Evolutionary conservation across 2,329 filamentous ascomycete species (phyloP).

Genomic region (Claviceps purpurea): DNA sequence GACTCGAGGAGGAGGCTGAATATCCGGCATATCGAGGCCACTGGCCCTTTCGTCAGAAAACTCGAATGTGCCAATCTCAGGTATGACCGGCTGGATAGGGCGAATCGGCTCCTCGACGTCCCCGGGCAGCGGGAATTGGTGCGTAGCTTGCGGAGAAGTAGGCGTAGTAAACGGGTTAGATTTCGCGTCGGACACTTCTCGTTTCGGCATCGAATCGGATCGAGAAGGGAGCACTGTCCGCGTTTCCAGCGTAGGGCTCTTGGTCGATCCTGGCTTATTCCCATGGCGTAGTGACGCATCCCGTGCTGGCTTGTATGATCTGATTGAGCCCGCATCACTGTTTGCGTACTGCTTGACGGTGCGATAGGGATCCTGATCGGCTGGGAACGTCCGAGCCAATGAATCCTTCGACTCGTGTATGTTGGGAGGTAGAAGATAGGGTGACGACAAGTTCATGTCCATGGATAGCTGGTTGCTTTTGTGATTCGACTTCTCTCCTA

Average conservation of each 20-base stretch:
- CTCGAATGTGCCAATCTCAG: constrained; percentile 24
- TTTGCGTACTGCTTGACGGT: constrained; percentile 42
- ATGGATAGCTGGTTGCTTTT: constrained; percentile 48
- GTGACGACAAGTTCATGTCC: constrained; percentile 64
- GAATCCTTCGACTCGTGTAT: constrained; percentile 71
- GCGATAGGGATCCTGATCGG: constrained; percentile 76
- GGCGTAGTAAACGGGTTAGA: constrained; percentile 24
- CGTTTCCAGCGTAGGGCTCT: constrained; percentile 10
- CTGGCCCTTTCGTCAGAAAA: constrained; percentile 15
- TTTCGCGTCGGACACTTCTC: constrained; percentile 20
- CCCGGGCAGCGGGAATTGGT: constrained; percentile 8
- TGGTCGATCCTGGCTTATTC: constrained; percentile 21
- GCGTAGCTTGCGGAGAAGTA: constrained; percentile 16
- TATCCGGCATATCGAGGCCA: constrained; percentile 13
- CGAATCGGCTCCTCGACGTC: constrained; percentile 15
- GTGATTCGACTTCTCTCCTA: constrained; percentile 41
- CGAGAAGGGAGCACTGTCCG: constrained; percentile 19
- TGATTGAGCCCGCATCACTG: constrained; percentile 43
- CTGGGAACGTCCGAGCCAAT: constrained; percentile 60
- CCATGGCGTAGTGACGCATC: constrained; percentile 33
- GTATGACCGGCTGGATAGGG: constrained; percentile 21
- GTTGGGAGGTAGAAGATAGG: constrained; percentile 83
- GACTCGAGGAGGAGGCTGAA: constrained; percentile 18
- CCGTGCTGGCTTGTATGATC: constrained; percentile 32
- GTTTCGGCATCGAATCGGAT: constrained; percentile 31